Evolutionary conservation across 2,329 filamentous ascomycete species (phyloP), one percentile per base, ranked within the genome.

Genomic region (Ceratocystis destructans): DNA sequence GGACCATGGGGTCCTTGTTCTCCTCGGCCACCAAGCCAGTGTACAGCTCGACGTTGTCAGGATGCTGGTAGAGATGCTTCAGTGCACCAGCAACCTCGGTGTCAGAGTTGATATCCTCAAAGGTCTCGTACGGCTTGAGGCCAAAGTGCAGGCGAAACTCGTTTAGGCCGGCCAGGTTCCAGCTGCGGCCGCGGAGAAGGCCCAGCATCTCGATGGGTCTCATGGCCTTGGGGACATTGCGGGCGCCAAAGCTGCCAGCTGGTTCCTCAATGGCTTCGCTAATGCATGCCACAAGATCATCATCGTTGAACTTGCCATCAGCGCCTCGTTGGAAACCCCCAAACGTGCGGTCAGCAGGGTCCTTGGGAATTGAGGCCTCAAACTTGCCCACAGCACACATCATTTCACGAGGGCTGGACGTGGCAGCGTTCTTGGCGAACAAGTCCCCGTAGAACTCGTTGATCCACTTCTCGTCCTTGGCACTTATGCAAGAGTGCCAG

Each of bases 141-240:
- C 86, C 85, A 71, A 93, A 92, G 76, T 91, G 88, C 73, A 88
- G 86, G 64, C 90, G 83, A 79, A 94, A 95, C 77, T 94, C 90
- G 72, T 95, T 95, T 68, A 95, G 78, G 0, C 87, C 86, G 0
- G 87, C 87, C 7, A 90, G 76, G 68, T 90, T 87, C 90, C 90
- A 95, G 66, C 82, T 81, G 59, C 90, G 81, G 2, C 87, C 84
- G 69, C 91, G 88, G 61, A 89, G 79, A 67, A 95, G 94, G 55
- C 89, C 89, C 5, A 94, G 78, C 45, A 94, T 87, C 74, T 94
- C 89, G 17, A 94, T 83, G 0, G 86, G 84, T 69, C 85, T 83
- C 79, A 95, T 83, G 37, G 87, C 82, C 25, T 83, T 80, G 0
- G 90, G 90, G 0, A 93, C 87, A 68, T 89, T 88, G 15, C 85